phyloP scores from a whole-genome alignment of 2,329 filamentous ascomycete species.

The Sclerotinia borealis region DNA sequence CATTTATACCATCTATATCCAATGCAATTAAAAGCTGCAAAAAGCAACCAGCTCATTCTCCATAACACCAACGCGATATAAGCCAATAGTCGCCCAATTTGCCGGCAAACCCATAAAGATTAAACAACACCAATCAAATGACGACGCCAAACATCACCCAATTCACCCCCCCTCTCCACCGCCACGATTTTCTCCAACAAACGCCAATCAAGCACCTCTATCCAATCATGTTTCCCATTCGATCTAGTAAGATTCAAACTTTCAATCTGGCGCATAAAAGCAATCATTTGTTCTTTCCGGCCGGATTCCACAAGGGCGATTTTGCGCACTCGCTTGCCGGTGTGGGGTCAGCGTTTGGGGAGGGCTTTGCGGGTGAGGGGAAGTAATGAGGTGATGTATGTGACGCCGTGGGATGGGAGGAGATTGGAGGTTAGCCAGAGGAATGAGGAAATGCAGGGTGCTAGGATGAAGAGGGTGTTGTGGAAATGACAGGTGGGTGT shows the following conservation, averaged over 20 bases:
- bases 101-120: not conserved
- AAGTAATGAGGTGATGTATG: slow-evolving; percentile 17
- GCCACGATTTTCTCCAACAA: slow-evolving; percentile 37
- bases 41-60: too few species aligned
- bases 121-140: slow-evolving; percentile 16
- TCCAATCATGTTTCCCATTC: slow-evolving; percentile 28
- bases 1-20: not conserved
- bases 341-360: slow-evolving; percentile 16
- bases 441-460: slow-evolving; percentile 21
- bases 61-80: not conserved
- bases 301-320: slow-evolving; percentile 34
- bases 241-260: slow-evolving; percentile 20
- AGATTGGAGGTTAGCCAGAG: slow-evolving; percentile 22
- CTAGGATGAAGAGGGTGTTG: slow-evolving; percentile 26
- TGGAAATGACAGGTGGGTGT: slow-evolving; percentile 15
- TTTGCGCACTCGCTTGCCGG: slow-evolving; percentile 22
- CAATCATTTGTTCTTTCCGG: slow-evolving; percentile 26
- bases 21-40: not conserved
- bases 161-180: slow-evolving; percentile 35
- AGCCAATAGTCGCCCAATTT: not conserved
- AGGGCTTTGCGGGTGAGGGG: slow-evolving; percentile 16
- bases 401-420: slow-evolving; percentile 20
- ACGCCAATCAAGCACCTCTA: slow-evolving; percentile 37
- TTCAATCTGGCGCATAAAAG: slow-evolving; percentile 30
- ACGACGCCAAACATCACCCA: slow-evolving; percentile 21